Evolutionary conservation across 1,284 basidiomycete species (phyloP), one percentile per base, ranked within the genome.

Genomic region (Boletus mariae): DNA sequence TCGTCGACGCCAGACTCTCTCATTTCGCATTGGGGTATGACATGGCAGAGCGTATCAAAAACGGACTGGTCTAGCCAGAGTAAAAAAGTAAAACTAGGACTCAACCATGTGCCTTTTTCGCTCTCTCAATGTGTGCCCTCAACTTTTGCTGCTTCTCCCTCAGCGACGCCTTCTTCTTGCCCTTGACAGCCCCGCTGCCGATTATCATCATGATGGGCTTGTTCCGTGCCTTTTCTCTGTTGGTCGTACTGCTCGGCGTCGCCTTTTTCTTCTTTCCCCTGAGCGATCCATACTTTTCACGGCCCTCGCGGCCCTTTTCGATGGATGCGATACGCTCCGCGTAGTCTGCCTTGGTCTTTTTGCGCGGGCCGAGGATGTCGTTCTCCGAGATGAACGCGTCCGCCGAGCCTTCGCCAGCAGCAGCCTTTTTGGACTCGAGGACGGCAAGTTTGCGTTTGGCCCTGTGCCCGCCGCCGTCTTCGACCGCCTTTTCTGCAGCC

Each of bases 181-280:
- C 79, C 59, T 79, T 75, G 44, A 94, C 90, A 49, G 87, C 78
- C 50, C 78, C 76, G 66, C 89, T 90, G 46, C 84, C 79, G 59
- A 92, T 73, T 49, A 91, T 84, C 92, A 95, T 95, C 93, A 95
- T 95, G 61, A 95, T 80, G 13, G 93, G 93, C 71, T 96, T 95
- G 71, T 94, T 93, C 64, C 87, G 80, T 42, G 85, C 82, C 81
- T 96, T 95, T 75, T 95, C 91, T 63, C 84, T 79, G 71, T 95
- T 95, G 34, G 93, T 95, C 54, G 88, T 85, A 64, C 87, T 91
- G 69, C 88, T 92, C 49, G 87, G 83, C 13, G 74, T 73, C 38
- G 78, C 89, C 69, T 91, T 92, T 58, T 85, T 91, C 74, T 91
- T 87, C 78, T 95, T 95, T 35, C 93, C 94, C 75, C 89, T 94